A percentile compares a stretch with the other conserved stretches of the same genome.
phyloP scores from a whole-genome alignment of 345 rosid species.

The Adansonia digitata region DNA sequence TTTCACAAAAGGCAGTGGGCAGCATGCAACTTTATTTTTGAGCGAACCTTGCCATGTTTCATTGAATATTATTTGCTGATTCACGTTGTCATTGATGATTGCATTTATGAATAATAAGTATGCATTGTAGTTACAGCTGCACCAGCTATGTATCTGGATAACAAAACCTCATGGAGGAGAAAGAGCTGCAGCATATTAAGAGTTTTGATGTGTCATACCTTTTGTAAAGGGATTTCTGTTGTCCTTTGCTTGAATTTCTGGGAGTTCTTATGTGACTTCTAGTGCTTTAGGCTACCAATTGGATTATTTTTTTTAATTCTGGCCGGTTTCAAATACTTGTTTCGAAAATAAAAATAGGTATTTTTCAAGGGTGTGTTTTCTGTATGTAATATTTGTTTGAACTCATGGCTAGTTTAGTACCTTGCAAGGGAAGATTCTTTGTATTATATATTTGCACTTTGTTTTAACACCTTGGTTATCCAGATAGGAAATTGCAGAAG shows the following conservation, averaged over 20 bases:
- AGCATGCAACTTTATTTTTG: not conserved
- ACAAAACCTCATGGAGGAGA: not conserved
- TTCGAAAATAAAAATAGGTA: not conserved
- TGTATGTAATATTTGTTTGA: not conserved
- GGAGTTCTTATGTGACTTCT: not conserved
- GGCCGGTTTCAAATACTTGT: not conserved
- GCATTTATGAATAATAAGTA: not conserved
- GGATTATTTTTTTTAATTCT: not conserved
- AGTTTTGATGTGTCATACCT: not conserved
- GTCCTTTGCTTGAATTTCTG: not conserved
- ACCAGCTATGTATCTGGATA: not conserved
- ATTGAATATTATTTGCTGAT: not conserved
- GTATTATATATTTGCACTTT: not conserved
- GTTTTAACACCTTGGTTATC: slow-evolving; percentile 2
- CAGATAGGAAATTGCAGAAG: slow-evolving; percentile 38
- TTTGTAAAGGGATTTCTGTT: not conserved
- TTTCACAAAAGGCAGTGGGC: not conserved
- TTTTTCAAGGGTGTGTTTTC: not conserved
- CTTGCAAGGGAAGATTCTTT: not conserved
- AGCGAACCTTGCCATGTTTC: not conserved
- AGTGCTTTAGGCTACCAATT: not conserved
- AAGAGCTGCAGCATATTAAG: not conserved
- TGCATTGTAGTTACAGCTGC: not conserved
- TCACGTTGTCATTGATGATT: not conserved
- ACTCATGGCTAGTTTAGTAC: not conserved